phyloP scores from a whole-genome alignment of 2,329 filamentous ascomycete genomes.

The Eutypa lata region DNA sequence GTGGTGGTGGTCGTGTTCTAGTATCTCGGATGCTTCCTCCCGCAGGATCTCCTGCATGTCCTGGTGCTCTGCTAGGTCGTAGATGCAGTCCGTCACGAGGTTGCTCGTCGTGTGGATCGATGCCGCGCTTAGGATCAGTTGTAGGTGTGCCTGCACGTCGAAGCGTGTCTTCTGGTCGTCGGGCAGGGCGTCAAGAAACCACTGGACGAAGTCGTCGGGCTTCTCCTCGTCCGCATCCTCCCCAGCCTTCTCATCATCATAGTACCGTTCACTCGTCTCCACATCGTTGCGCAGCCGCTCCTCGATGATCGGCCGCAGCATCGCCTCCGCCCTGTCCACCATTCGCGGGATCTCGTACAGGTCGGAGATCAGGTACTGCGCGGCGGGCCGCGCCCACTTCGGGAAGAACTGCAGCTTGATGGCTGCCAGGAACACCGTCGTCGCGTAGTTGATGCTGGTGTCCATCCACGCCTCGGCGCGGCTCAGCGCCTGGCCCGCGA shows the following conservation, averaged over 20 bases:
- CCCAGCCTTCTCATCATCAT: background rate
- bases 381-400: constrained; percentile 44
- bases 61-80: constrained; percentile 47
- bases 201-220: constrained; percentile 47
- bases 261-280: constrained; percentile 33
- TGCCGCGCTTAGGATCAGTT: constrained; percentile 44
- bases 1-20: constrained; percentile 14
- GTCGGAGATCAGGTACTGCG: constrained; percentile 45
- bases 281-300: constrained; percentile 43
- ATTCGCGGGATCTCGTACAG: constrained; percentile 42
- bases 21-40: constrained; percentile 42
- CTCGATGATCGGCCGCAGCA: constrained; percentile 45
- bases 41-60: constrained; percentile 49
- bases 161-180: constrained; percentile 33
- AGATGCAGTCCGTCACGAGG: constrained; percentile 46
- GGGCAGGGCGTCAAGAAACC: constrained; percentile 38
- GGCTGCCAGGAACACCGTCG: constrained; percentile 45
- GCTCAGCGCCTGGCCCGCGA: constrained; percentile 49
- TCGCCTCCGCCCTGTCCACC: constrained; percentile 37
- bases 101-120: constrained; percentile 51
- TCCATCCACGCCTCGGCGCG: constrained; percentile 53
- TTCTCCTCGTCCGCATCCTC: constrained; percentile 22
- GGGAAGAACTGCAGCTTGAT: constrained; percentile 51
- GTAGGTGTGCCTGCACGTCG: constrained; percentile 36
- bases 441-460: constrained; percentile 47